Conservation (phyloP, 768 basidiomycete species). For the Psilocybe cubensis region DNA sequence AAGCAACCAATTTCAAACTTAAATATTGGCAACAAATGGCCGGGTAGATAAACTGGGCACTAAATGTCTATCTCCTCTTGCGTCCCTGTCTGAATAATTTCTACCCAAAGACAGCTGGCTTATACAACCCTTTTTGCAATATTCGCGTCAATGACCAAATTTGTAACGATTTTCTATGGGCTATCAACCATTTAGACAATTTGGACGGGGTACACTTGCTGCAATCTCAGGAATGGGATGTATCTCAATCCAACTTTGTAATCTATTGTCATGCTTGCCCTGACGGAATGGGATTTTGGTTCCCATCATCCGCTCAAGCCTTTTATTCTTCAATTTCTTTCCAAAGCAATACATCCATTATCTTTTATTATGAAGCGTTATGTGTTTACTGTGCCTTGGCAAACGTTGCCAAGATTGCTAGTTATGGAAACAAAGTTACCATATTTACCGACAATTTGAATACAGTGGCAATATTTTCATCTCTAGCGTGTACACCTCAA, state of each 20-base stretch:
- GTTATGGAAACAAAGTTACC: not conserved
- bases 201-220: conserved; percentile 28
- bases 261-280: conserved; percentile 31
- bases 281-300: conserved; percentile 32
- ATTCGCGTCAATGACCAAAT: conserved; percentile 34
- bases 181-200: conserved; percentile 21
- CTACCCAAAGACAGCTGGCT: conserved; percentile 38
- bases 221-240: conserved; percentile 13
- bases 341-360: not conserved
- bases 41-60: conserved; percentile 42
- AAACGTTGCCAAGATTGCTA: not conserved
- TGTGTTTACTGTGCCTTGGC: conserved; percentile 24
- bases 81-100: conserved; percentile 33
- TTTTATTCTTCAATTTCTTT: conserved; percentile 18
- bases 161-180: conserved; percentile 34
- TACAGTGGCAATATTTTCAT: conserved; percentile 36
- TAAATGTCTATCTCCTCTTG: conserved; percentile 43
- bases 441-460: conserved; percentile 34
- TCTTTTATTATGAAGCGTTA: conserved; percentile 32
- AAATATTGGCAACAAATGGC: conserved; percentile 26
- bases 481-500: conserved; percentile 12
- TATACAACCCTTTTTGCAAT: not conserved
- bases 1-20: not conserved
- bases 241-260: conserved; percentile 3
- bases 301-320: conserved; percentile 17